A percentile compares a stretch with the other conserved stretches of the same genome.
Conservation (phyloP, 192 early-diverging fungal genomes). For the Physocladia obscura region DNA sequence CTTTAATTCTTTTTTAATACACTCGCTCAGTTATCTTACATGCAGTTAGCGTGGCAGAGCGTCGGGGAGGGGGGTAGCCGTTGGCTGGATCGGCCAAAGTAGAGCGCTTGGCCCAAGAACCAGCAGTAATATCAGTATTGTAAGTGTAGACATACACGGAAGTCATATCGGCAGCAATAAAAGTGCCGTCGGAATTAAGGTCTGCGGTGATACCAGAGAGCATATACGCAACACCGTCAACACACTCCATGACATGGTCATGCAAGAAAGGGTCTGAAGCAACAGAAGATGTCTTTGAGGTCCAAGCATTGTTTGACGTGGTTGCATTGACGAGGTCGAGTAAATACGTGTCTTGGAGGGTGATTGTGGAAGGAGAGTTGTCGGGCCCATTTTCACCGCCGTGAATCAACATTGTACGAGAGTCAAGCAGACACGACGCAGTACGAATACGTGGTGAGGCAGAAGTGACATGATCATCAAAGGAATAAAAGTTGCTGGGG, state of each 20-base stretch:
- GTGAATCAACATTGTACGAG: constrained; percentile 8
- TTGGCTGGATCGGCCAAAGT: background rate
- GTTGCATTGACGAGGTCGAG: background rate
- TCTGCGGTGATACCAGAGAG: constrained; percentile 3
- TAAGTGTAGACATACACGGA: constrained; percentile 12
- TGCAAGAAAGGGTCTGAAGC: background rate
- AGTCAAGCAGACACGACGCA: constrained; percentile 7
- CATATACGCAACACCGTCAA: constrained; percentile 12
- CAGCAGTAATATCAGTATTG: background rate
- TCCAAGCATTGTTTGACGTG: background rate
- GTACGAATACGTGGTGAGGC: constrained; percentile 2
- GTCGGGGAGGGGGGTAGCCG: constrained; percentile 4
- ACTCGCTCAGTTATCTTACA: no score
- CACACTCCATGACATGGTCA: constrained; percentile 12
- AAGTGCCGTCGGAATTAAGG: background rate
- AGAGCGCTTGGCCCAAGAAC: background rate
- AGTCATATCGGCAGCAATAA: background rate
- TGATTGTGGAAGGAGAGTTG: background rate
- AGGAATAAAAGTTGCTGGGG: background rate
- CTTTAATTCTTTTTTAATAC: background rate
- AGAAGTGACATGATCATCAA: background rate
- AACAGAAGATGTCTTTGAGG: background rate
- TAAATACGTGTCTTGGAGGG: constrained; percentile 9
- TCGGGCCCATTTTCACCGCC: constrained; percentile 9
- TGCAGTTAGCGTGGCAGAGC: constrained; percentile 20